Base-by-base conservation (phyloP, 306 rosid species). In the Rosa persica region DNA sequence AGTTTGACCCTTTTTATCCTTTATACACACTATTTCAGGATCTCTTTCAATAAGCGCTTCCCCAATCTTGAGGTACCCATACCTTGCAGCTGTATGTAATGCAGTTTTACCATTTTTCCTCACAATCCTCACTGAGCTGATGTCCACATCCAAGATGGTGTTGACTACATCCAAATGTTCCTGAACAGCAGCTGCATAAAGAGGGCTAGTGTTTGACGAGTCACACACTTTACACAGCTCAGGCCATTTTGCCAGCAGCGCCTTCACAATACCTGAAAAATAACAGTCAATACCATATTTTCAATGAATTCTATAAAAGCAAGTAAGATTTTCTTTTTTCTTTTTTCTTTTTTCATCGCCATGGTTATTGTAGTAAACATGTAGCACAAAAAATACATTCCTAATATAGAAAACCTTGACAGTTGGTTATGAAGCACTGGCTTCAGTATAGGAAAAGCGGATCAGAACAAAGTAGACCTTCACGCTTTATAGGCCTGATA, bases 61-160 rank as follows among this genome's bases (percentile, higher is more conserved):
- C 27, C 78, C 98, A 39, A 91, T 90, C 22, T 78, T 84, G 64
- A 86, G 74, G 34, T 80, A 74, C 51, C 93, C 99, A 60, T 95
- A 95, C 83, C 99, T 84, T 62, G 81, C 99, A 74, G 91, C 91
- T 74, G 81, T 88, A 70, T 95, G 99, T 80, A 95, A 85, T 5
- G 97, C 88, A 34, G 99, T 95, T 81, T 95, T 95, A 13, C 99
- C 99, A 12, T 95, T 95, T 87, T 93, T 95, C 80, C 99, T 91
- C 58, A 93, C 92, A 43, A 87, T 89, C 81, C 80, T 67, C 87
- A 87, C 70, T 44, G 96, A 78, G 77, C 86, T 62, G 54, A 81
- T 86, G 88, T 95, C 93, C 5, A 77, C 88, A 80, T 87, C 98
- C 93, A 95, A 81, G 83, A 95, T 93, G 70, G 98, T 88, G 80